Base-by-base conservation (phyloP, 2,329 filamentous ascomycete genomes). In the Arachnopeziza araneosa region DNA sequence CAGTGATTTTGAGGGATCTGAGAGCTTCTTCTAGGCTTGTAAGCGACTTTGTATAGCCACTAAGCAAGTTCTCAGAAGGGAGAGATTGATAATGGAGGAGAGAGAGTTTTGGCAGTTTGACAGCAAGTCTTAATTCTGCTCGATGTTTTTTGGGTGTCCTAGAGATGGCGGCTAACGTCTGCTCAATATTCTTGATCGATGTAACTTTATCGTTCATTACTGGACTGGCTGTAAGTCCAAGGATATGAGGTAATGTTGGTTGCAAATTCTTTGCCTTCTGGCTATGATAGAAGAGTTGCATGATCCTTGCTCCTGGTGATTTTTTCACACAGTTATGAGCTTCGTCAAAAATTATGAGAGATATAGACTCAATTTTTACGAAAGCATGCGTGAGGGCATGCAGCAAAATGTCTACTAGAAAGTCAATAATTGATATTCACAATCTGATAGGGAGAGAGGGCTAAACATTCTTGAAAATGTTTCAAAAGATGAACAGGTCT, bases 271-370 rank as follows among this genome's bases (percentile, higher is more conserved):
- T 9, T 19, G 22, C n/a, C 21, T 69, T 70, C 9, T 59, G 61
- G 23, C 24, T 59, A 32, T 72, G 69, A 57, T 73, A 73, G 48
- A 69, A 71, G 24, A 61, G 63, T 21, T 55, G 59, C 71, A 73
- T 72, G 2, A 73, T 69, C 56, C 65, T 69, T 10, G 68, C 63
- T 9, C 70, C 71, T 2, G 71, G 62, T 50, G 69, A 63, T 17
- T 68, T 70, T 14, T 62, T 62, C 14, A 69, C 64, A 60, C 71
- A 73, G 58, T 73, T 71, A 53, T 73, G 71, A 19, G 68, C 71
- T 73, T 90, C 87, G 69, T 90, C 86, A 64, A 89, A 87, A 0
- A 89, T 77, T 8, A 88, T 73, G 36, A 89, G 72, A 22, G 81
- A 77, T 22, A 89, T 67, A 3, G 73, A 72, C 6, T 73, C 67